phyloP scores from a whole-genome alignment of 768 basidiomycete genomes.

The Suillus americanus region DNA sequence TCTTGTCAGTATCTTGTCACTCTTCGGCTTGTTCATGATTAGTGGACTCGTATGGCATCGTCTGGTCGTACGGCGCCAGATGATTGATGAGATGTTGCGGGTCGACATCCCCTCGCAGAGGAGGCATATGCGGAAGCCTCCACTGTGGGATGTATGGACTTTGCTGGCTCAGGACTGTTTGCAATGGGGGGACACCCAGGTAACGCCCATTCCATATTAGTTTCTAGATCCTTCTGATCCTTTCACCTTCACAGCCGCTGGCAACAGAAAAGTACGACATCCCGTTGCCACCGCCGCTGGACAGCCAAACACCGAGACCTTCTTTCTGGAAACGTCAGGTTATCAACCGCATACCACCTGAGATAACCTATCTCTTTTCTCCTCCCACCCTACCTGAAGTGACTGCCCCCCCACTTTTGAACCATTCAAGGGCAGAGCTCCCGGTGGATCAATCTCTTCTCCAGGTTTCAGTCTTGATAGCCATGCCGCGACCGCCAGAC shows the following conservation, averaged over 20 bases:
- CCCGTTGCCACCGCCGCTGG: not conserved
- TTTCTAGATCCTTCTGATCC: not conserved
- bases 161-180: slow-evolving; percentile 5
- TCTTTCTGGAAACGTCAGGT: slow-evolving; percentile 24
- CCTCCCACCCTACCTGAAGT: slow-evolving; percentile 2
- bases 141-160: slow-evolving; percentile 24
- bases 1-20: slow-evolving; percentile 28
- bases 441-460: slow-evolving; percentile 20
- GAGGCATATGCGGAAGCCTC: slow-evolving; percentile 17
- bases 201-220: slow-evolving; percentile 24
- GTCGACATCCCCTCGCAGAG: not conserved
- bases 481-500: slow-evolving; percentile 24
- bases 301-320: slow-evolving; percentile 9
- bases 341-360: slow-evolving; percentile 19
- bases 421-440: slow-evolving; percentile 4
- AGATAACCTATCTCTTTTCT: slow-evolving; percentile 29
- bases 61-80: slow-evolving; percentile 28
- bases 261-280: slow-evolving; percentile 15
- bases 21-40: slow-evolving; percentile 32
- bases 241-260: slow-evolving; percentile 21
- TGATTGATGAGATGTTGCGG: slow-evolving; percentile 23
- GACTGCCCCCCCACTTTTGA: not conserved
- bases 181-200: slow-evolving; percentile 21
- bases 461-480: slow-evolving; percentile 27
- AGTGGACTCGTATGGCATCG: slow-evolving; percentile 32